phyloP scores from a whole-genome alignment of 148 eudicot genomes.

The Camellia granthamiana region DNA sequence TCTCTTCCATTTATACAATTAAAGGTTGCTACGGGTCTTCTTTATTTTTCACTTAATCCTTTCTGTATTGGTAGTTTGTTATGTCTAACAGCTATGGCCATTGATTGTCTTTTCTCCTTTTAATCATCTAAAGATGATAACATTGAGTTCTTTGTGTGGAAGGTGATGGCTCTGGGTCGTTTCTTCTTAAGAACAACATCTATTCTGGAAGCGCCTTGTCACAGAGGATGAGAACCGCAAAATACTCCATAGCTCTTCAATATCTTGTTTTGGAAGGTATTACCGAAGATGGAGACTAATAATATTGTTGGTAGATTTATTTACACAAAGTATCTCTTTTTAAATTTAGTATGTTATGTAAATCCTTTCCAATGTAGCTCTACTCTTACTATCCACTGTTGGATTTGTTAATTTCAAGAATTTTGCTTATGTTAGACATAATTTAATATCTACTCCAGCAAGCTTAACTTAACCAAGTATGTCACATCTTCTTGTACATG shows the following conservation, averaged over 20 bases:
- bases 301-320: slow-evolving; percentile 1
- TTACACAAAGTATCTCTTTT: not conserved
- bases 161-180: slow-evolving; percentile 61
- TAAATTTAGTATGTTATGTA: no score
- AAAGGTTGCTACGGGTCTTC: slow-evolving; percentile 35
- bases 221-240: slow-evolving; percentile 42
- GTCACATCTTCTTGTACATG: no score
- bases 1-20: slow-evolving; percentile 62
- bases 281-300: slow-evolving; percentile 24
- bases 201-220: slow-evolving; percentile 16
- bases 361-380: no score
- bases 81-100: not conserved
- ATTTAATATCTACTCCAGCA: no score
- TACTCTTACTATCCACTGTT: no score
- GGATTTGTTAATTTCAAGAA: no score
- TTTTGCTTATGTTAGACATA: no score
- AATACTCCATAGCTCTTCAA: slow-evolving; percentile 79
- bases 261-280: slow-evolving; percentile 63
- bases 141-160: not conserved
- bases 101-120: no score
- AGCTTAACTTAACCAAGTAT: no score
- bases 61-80: not conserved
- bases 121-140: no score
- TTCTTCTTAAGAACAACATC: slow-evolving; percentile 36
- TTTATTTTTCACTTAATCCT: not conserved